Base-by-base conservation (phyloP, 495 filamentous ascomycete species). In the Pseudevernia furfuracea region DNA sequence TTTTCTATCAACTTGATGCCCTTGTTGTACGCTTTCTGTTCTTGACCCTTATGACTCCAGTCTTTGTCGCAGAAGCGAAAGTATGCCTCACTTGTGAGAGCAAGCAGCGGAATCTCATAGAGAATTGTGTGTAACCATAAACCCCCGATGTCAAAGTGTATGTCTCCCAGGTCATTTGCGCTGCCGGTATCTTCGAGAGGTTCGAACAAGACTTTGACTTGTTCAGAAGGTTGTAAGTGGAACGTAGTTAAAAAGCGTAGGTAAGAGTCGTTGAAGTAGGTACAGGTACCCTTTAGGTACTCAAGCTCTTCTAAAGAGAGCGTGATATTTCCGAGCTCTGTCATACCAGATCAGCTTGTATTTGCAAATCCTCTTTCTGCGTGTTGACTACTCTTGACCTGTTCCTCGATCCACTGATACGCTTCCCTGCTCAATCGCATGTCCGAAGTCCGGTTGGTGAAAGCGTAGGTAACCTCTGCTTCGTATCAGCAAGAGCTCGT, bases 91-190 rank as follows among this genome's bases (percentile, higher is more conserved):
- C 90, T 96, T 2, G 92, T 89, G 62, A 98, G 76, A 3, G 95
- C 90, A 25, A 98, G 83, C 32, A 98, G 80, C 0, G 94, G 95
- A 64, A 97, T 96, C 77, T 98, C 94, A 74, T 98, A 98, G 58
- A 98, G 84, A 57, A 98, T 98, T 0, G 94, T 96, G 58, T 97
- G 93, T 11, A 91, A 81, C 94, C 94, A 98, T 59, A 85, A 80
- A 25, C 94, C 94, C 69, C 84, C 83, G 63, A 92, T 83, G 30
- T 83, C 72, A 62, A 97, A 84, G 67, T 85, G 77, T 49, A 97
- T 68, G 61, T 89, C 85, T 32, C 95, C 95, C 46, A 86, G 65
- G 59, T 92, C 89, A 1, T 81, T 77, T 60, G 89, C 86, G 59
- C 82, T 82, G 34, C 83, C 86, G 0, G 82, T 85, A 67, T 90